Conservation (phyloP, 768 basidiomycete species). For the Gautieria morchelliformis region DNA sequence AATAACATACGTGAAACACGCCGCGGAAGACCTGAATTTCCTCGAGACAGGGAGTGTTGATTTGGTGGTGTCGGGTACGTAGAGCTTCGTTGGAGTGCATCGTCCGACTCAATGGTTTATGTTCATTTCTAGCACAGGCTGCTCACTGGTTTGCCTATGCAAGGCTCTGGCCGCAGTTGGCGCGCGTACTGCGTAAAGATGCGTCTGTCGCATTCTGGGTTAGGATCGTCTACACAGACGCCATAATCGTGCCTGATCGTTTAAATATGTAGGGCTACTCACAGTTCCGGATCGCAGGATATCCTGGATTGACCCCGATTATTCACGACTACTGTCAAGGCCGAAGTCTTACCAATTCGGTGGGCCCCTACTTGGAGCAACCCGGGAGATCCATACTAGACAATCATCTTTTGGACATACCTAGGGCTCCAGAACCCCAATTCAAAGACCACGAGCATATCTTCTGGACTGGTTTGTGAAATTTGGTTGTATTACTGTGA, state of each 20-base stretch:
- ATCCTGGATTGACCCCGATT: too few relatives aligned
- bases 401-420: constrained; percentile 60
- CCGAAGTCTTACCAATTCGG: constrained; percentile 36
- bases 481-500: neutral
- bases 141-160: constrained; percentile 66
- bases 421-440: constrained; percentile 33
- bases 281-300: constrained; percentile 66
- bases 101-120: too few relatives aligned
- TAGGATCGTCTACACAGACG: too few relatives aligned
- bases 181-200: constrained; percentile 45
- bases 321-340: constrained; percentile 61
- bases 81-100: too few relatives aligned
- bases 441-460: constrained; percentile 40
- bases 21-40: too few relatives aligned
- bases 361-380: constrained; percentile 72
- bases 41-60: too few relatives aligned
- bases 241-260: too few relatives aligned
- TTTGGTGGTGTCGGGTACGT: too few relatives aligned
- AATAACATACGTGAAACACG: too few relatives aligned
- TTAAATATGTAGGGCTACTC: constrained; percentile 37
- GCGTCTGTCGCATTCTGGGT: constrained; percentile 75
- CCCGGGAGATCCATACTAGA: constrained; percentile 74
- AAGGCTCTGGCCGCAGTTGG: constrained; percentile 60
- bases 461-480: constrained; percentile 45
- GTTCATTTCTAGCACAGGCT: too few relatives aligned